These are phyloP conservation scores for Phytophthora megakarya DNA, from an alignment of 352 stramenopile species.

Conservation along the genomic window DNA sequence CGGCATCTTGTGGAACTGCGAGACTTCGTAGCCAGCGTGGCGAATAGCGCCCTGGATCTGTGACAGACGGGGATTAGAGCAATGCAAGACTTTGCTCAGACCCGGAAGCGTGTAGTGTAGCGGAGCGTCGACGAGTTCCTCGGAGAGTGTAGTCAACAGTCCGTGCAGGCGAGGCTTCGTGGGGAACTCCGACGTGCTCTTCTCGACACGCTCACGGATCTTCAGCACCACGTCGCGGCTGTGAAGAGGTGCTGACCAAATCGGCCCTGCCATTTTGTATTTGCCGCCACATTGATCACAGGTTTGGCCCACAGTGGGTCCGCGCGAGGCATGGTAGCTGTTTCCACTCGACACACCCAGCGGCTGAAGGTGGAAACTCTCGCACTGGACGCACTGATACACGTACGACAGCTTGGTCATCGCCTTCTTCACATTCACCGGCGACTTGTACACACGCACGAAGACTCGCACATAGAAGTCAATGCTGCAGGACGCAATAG, in stretches of 20 bases:
- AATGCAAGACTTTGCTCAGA: conserved; percentile 94
- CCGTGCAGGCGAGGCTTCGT: conserved; percentile 94
- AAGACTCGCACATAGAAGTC: conserved; percentile 99
- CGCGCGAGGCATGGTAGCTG: conserved; percentile 82
- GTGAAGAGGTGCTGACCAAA: conserved; percentile 97
- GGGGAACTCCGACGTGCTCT: conserved; percentile 86
- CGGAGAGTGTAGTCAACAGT: conserved; percentile 94
- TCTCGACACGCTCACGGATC: conserved; percentile 79
- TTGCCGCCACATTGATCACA: conserved; percentile 87
- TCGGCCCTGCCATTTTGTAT: conserved; percentile 94
- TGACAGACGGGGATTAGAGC: conserved; percentile 92
- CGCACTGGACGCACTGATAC: conserved; percentile 94
- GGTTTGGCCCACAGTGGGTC: conserved; percentile 65
- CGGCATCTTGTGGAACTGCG: conserved; percentile 98
- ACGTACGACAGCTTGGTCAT: conserved; percentile 92
- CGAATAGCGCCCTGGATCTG: conserved; percentile 94
- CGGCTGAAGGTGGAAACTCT: conserved; percentile 97
- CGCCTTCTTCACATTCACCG: conserved; percentile 93
- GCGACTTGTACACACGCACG: conserved; percentile 97
- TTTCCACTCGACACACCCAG: conserved; percentile 90
- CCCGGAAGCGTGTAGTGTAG: conserved; percentile 97
- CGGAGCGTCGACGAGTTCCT: conserved; percentile 95
- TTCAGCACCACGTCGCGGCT: conserved; percentile 89
- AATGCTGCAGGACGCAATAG: conserved; percentile 97
- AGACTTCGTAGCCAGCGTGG: conserved; percentile 97